Base-by-base conservation (phyloP, 805 yeast species). In the Candida khao-thaluensis region DNA sequence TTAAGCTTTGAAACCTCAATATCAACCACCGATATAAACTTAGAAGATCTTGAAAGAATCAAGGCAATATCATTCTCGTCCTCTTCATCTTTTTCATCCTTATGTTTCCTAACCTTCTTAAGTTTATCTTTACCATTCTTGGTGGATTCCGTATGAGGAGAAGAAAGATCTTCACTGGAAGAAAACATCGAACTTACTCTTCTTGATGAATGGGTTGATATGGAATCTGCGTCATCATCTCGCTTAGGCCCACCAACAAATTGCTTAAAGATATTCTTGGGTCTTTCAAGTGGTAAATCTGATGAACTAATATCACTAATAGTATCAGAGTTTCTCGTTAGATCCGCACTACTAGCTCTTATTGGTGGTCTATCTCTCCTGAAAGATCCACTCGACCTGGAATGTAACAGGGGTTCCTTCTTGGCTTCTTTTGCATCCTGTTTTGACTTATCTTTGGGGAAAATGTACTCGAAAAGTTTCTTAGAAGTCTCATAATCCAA, bases 401-500 rank as follows among this genome's bases (percentile, higher is more conserved):
- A 4, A 22, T 20, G 17, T 3, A 15, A 12, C 17, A n/a, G 8
- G 7, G 25, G 16, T 10, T 14, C 10, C 8, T 31, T 12, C 22
- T 30, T 27, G 8, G 10, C 16, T 5, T 18, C 16, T 12, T 30
- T 10, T n/a, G 15, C 11, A 5, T 5, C 17, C 20, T 11, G 16
- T n/a, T 34, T 40, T 7, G 43, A 38, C 30, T 43, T 45, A 16
- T 63, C 64, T 17, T 71, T 63, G 0, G 95, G 95, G 62, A 87
- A 83, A n/a, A 83, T 62, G 63, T 86, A 90, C 12, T 71, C 64
- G 52, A 83, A 66, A 17, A 90, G 56, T 48, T 72, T 75, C 27
- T 72, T 74, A 1, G 89, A 82, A 0, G 90, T 77, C 1, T 64
- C 66, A 47, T 83, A 85, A 44, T 90, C 97, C 26, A 91, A 57